A percentile compares a stretch with the other conserved stretches of the same genome.
phyloP scores from a whole-genome alignment of 176 grass and related monocot species.

The Aegilops speltoides region DNA sequence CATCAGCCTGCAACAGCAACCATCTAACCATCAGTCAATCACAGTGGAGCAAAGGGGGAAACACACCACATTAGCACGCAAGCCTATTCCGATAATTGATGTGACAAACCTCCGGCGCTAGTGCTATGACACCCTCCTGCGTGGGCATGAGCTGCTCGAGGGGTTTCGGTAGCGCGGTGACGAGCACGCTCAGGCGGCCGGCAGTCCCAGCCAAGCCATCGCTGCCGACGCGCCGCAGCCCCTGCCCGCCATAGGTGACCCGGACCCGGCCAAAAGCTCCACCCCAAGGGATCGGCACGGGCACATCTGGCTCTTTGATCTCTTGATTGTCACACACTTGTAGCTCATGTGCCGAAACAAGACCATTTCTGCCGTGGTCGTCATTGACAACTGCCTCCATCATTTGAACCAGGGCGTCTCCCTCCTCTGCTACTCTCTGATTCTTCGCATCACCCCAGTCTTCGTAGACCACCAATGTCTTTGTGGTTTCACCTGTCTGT shows the following conservation, averaged over 20 bases:
- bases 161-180: conserved; percentile 12
- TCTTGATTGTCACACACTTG: conserved; percentile 15
- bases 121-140: conserved; percentile 7
- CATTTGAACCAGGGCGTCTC: not conserved
- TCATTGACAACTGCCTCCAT: not conserved
- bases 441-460: conserved; percentile 51
- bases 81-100: not conserved
- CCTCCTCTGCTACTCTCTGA: conserved; percentile 48
- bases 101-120: conserved; percentile 11
- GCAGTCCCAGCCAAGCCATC: not conserved
- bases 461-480: conserved; percentile 55
- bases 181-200: conserved; percentile 10
- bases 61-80: not conserved
- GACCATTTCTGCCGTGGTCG: not conserved
- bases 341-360: conserved; percentile 4
- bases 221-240: not conserved
- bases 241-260: not conserved
- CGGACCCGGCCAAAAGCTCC: not conserved
- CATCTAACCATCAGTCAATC: not conserved
- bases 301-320: not conserved
- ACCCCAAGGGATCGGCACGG: not conserved
- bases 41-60: not conserved
- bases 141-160: not conserved
- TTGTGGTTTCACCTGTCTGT: conserved; percentile 33
- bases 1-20: conserved; percentile 27